Conservation (phyloP, 2,329 filamentous ascomycete genomes). For the Epichloe sylvatica region DNA sequence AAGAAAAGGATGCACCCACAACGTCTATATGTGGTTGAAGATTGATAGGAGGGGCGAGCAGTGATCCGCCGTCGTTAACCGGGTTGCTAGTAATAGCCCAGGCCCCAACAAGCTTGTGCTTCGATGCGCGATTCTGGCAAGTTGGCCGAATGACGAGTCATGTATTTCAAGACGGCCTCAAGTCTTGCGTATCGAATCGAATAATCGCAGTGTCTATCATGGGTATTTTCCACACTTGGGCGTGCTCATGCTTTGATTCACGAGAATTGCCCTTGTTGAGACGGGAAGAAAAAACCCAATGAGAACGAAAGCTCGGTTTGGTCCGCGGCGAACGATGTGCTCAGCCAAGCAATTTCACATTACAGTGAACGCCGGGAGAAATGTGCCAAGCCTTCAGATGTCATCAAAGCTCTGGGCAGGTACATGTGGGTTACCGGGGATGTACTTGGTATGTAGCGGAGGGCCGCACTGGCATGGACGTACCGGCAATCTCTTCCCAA, state of each 20-base stretch:
- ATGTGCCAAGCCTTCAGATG: slow-evolving; percentile 2
- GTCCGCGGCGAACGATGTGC: not conserved
- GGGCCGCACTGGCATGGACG: not conserved
- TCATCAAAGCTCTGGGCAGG: not conserved
- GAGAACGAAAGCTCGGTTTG: not conserved
- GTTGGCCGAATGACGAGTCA: not conserved
- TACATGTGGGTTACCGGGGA: not conserved
- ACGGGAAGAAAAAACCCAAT: not conserved
- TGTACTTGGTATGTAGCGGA: not conserved
- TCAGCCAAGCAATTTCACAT: not conserved
- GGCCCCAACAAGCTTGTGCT: not conserved
- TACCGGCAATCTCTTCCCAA: not conserved
- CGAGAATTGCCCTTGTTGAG: too few species aligned
- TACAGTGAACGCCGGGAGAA: not conserved
- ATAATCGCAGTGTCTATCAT: not conserved
- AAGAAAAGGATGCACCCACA: not conserved
- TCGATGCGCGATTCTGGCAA: not conserved
- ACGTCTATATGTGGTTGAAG: too few species aligned
- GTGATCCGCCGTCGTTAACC: too few species aligned
- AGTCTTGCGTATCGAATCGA: not conserved
- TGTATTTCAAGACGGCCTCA: not conserved
- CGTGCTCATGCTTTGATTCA: not conserved
- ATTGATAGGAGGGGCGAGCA: not conserved
- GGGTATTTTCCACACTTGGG: not conserved
- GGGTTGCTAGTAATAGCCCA: not conserved